phyloP scores from a whole-genome alignment of 768 basidiomycete genomes.

The Suillus americanus region DNA sequence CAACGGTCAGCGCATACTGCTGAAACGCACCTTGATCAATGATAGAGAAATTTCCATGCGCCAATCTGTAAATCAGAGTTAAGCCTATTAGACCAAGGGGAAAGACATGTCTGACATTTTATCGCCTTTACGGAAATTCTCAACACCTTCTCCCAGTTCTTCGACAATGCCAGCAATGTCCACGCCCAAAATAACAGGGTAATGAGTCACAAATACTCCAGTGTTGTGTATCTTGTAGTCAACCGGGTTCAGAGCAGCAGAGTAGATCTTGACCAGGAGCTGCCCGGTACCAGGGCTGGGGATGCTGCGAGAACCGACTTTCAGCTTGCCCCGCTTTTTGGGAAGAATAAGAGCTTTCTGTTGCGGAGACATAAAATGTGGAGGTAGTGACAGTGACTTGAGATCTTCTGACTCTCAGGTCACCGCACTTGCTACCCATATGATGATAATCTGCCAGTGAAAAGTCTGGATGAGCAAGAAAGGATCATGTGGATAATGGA shows the following conservation, averaged over 20 bases:
- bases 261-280: constrained; percentile 40
- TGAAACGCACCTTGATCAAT: constrained; percentile 38
- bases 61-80: constrained; percentile 26
- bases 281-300: constrained; percentile 38
- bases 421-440: not conserved
- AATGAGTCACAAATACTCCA: constrained; percentile 32
- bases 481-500: not conserved
- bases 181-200: constrained; percentile 35
- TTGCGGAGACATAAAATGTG: constrained; percentile 24
- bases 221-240: constrained; percentile 39
- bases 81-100: constrained; percentile 16
- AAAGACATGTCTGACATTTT: constrained; percentile 32
- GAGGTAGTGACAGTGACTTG: not conserved
- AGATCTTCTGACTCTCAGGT: not conserved
- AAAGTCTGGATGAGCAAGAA: not conserved
- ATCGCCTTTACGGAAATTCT: constrained; percentile 36
- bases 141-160: constrained; percentile 38
- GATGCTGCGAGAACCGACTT: constrained; percentile 24
- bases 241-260: constrained; percentile 45
- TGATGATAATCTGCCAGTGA: not conserved
- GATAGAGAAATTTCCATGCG: constrained; percentile 24
- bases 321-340: constrained; percentile 27
- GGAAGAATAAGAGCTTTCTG: constrained; percentile 30
- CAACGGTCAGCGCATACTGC: constrained; percentile 36
- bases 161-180: constrained; percentile 41